Evolutionary conservation across 2,329 filamentous ascomycete species (phyloP).

Genomic region (Aspergillus cejpii): DNA sequence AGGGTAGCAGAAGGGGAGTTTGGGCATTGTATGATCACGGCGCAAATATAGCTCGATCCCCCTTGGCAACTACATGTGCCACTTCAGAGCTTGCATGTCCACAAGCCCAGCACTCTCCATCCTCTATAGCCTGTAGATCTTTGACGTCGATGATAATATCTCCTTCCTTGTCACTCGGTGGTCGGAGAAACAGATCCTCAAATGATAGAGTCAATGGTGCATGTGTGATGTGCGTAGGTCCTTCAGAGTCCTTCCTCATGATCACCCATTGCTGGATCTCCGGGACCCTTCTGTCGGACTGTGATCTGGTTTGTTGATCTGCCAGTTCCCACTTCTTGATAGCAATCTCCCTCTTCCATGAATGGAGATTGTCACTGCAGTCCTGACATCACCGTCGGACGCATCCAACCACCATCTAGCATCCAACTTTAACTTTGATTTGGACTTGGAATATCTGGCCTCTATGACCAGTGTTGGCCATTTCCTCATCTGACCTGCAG

Average conservation of each 20-base stretch:
- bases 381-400: slow-evolving; percentile 1
- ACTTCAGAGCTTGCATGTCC: too few relatives aligned
- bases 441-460: neutral
- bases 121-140: neutral
- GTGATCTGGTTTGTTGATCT: neutral
- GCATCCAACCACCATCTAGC: slow-evolving; percentile 2
- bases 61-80: too few relatives aligned
- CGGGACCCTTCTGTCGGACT: neutral
- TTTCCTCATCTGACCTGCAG: neutral
- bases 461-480: slow-evolving; percentile 1
- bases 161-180: neutral
- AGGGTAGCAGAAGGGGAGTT: too few relatives aligned
- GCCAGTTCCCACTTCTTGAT: slow-evolving; percentile 1
- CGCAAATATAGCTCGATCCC: too few relatives aligned
- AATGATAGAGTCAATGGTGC: neutral
- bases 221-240: neutral
- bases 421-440: neutral
- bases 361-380: neutral
- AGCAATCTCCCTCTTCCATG: neutral
- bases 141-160: neutral
- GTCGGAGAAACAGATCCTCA: neutral
- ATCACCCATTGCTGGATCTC: neutral
- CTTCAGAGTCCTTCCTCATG: neutral
- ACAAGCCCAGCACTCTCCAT: too few relatives aligned
- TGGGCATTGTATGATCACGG: too few relatives aligned